phyloP scores from a whole-genome alignment of 345 rosid genomes.

The Turnera subulata region DNA sequence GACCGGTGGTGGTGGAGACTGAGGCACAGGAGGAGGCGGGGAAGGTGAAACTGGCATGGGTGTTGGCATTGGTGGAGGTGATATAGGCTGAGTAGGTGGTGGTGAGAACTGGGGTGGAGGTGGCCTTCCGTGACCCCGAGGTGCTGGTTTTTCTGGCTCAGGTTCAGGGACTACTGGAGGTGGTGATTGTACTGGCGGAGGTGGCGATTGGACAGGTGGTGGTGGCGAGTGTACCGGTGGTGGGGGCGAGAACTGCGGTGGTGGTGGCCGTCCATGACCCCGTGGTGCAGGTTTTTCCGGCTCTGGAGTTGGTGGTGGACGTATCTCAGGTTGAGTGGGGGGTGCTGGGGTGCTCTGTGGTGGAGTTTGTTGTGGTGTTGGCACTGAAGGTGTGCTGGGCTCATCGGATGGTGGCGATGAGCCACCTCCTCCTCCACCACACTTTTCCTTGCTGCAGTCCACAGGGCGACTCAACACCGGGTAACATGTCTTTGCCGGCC shows the following conservation, averaged over 20 bases:
- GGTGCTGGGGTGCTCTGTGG: background rate
- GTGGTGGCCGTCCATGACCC: slow-evolving; percentile 5
- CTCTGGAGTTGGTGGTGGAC: background rate
- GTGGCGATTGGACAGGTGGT: slow-evolving; percentile 4
- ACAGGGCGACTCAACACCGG: slow-evolving; percentile 47
- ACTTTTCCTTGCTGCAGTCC: slow-evolving; percentile 63
- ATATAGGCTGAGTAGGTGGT: slow-evolving; percentile 8
- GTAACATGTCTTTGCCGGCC: slow-evolving; percentile 30
- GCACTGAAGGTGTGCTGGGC: slow-evolving; percentile 8
- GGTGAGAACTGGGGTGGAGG: slow-evolving; percentile 23
- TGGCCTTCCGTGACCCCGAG: slow-evolving; percentile 1
- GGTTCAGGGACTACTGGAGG: slow-evolving; percentile 12
- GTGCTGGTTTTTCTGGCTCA: slow-evolving; percentile 4
- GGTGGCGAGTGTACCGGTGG: slow-evolving; percentile 13
- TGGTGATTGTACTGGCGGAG: slow-evolving; percentile 23
- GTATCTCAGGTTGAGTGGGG: background rate
- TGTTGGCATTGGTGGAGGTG: slow-evolving; percentile 21
- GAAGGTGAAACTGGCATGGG: background rate
- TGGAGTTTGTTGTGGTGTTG: slow-evolving; percentile 9
- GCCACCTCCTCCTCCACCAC: slow-evolving; percentile 22
- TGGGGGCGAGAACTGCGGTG: slow-evolving; percentile 13
- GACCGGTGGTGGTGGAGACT: slow-evolving; percentile 2
- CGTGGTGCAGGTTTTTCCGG: background rate
- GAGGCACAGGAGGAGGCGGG: background rate
- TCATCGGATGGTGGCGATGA: background rate